Conservation (phyloP, 306 rosid genomes). For the Corylus americana region DNA sequence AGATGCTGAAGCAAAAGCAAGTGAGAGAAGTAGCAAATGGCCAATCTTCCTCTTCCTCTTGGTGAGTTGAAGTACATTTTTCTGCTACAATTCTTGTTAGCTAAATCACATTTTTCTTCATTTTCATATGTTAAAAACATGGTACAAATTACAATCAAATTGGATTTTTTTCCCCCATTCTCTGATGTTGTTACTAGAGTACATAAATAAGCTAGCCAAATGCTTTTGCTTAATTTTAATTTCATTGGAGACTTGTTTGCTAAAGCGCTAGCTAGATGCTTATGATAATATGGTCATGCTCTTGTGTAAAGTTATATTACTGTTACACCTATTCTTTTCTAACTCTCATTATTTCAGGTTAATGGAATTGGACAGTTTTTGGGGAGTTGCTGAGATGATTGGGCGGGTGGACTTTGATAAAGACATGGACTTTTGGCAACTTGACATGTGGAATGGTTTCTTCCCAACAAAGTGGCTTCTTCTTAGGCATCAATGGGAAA, state of each 20-base stretch:
- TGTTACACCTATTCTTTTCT: not conserved
- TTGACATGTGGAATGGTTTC: no score
- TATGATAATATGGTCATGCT: not conserved
- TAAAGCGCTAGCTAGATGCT: not conserved
- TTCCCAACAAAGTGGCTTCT: no score
- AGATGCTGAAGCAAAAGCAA: conserved; percentile 39
- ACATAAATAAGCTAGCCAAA: not conserved
- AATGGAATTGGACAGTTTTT: conserved; percentile 83
- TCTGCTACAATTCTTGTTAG: no score
- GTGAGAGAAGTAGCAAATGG: conserved; percentile 47
- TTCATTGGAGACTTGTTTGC: not conserved
- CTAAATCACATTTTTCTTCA: no score
- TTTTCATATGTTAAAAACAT: no score
- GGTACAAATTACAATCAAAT: not conserved
- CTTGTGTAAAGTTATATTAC: not conserved
- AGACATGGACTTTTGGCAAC: conserved; percentile 24
- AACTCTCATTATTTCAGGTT: conserved; percentile 47
- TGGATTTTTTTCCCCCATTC: not conserved
- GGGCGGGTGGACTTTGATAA: conserved; percentile 73
- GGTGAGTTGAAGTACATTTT: conserved; percentile 42
- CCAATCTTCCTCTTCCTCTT: conserved; percentile 88
- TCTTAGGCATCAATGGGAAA: no score
- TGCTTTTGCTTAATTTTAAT: not conserved
- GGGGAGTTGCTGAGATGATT: conserved; percentile 78
- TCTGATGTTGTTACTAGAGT: not conserved